phyloP scores from a whole-genome alignment of 208 protist species.

The Wallacemonas rigidus region DNA sequence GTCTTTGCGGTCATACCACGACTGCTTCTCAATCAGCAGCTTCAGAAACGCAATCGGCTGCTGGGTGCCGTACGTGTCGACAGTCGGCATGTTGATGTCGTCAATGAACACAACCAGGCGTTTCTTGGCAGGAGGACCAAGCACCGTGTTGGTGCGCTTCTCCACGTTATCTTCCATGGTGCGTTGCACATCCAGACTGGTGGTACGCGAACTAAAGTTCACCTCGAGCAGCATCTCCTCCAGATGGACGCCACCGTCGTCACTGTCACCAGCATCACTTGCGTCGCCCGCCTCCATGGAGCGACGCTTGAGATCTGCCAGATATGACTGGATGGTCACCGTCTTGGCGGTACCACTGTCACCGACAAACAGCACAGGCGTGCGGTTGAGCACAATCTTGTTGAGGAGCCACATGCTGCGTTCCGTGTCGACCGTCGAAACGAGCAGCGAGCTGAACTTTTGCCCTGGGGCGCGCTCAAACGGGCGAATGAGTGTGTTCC shows the following conservation, averaged over 20 bases:
- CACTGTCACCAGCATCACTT: background rate
- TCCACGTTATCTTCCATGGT: conserved; percentile 98
- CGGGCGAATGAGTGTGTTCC: conserved; percentile 91
- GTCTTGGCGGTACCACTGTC: conserved; percentile 99
- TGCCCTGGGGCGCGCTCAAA: conserved; percentile 87
- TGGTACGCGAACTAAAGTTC: conserved; percentile 98
- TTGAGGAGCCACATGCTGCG: conserved; percentile 97
- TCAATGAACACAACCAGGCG: conserved; percentile 97
- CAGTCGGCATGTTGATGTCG: conserved; percentile 99
- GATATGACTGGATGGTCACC: conserved; percentile 96
- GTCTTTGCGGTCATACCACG: conserved; percentile 97
- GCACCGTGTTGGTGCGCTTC: conserved; percentile 95
- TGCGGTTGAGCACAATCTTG: conserved; percentile 89
- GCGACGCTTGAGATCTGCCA: conserved; percentile 85
- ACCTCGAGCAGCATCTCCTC: conserved; percentile 94
- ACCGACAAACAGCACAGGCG: conserved; percentile 96
- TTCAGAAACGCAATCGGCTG: conserved; percentile 99
- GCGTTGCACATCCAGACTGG: conserved; percentile 94
- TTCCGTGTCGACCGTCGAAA: conserved; percentile 98
- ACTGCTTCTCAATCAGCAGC: conserved; percentile 95
- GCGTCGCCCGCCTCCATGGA: conserved; percentile 34
- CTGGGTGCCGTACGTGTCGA: conserved; percentile 98
- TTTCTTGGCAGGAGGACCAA: conserved; percentile 96
- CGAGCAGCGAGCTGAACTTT: conserved; percentile 97
- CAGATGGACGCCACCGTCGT: conserved; percentile 77